Evolutionary conservation across 495 filamentous ascomycete genomes (phyloP), one percentile per base, ranked within the genome.

Genomic region (Penicillium atrosanguineum): DNA sequence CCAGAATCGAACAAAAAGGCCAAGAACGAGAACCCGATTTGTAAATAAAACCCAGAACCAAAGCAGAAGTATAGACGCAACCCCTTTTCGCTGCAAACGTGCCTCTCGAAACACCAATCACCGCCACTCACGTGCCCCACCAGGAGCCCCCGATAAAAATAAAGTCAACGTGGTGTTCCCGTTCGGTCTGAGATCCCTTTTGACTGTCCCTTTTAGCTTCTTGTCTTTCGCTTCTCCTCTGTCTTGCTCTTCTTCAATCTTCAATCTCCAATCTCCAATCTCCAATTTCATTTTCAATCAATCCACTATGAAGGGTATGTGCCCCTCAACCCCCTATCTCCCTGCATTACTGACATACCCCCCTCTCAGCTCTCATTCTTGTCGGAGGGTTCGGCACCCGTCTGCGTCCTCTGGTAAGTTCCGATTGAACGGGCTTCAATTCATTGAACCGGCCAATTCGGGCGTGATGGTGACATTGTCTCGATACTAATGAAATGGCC

Each of bases 371-470:
- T 73, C 85, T 98, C 68, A 97, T 98, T 87, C 93, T 98, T 68
- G 94, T 98, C 74, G 94, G 94, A 79, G 94, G 94, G 69, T 98
- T 97, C 76, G 94, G 94, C 69, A 98, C 94, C 74, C 93, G 94
- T 74, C 86, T 98, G 61, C 89, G 94, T 70, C 94, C 94, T 75
- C 82, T 98, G 76, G 92, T 97, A 89, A 74, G 90, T 84, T 29
- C 57, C 55, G 61, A 47, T 53, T 31, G 48, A 64, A 50, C 59
- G 25, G 16, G 11, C 19, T 42, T 46, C 48, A 36, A 19, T 37
- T 20, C 47, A 60, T 62, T 58, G 55, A 55, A 39, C 25, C 6
- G 40, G 38, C 28, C 41, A 42, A 56, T 56, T 36, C 40, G 31
- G 11, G 23, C 23, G 23, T 5, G 5, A 23, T 23, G 23, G 14